A percentile compares a stretch with the other conserved stretches of the same genome.
Conservation (phyloP, 352 stramenopile genomes). For the Bremia lactucae region DNA sequence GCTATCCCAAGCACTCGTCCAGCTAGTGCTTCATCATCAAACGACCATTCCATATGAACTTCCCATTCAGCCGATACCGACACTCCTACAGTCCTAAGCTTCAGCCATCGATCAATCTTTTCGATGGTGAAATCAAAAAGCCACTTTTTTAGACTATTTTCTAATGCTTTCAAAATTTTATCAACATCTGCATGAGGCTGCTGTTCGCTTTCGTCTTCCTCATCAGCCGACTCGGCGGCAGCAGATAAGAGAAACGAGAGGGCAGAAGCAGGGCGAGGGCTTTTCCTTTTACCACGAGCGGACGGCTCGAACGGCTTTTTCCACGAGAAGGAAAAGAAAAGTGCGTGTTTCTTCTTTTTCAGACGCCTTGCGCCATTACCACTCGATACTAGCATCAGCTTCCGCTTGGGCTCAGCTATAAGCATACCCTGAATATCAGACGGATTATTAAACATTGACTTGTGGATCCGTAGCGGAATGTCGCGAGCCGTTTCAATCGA, state of each 20-base stretch:
- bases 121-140: slow-evolving; percentile 46
- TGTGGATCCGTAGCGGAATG: slow-evolving; percentile 75
- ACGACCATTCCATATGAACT: slow-evolving; percentile 76
- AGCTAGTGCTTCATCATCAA: slow-evolving; percentile 75
- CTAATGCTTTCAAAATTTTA: slow-evolving; percentile 37
- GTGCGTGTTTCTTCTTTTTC: slow-evolving; percentile 81
- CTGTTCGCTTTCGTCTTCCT: slow-evolving; percentile 59
- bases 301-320: slow-evolving; percentile 63
- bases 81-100: slow-evolving; percentile 58
- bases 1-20: slow-evolving; percentile 73
- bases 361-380: slow-evolving; percentile 55
- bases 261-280: slow-evolving; percentile 42
- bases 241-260: slow-evolving; percentile 75
- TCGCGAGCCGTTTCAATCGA: slow-evolving; percentile 28
- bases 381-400: slow-evolving; percentile 60
- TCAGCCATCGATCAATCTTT: slow-evolving; percentile 60
- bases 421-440: slow-evolving; percentile 64
- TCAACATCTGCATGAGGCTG: slow-evolving; percentile 56
- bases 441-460: slow-evolving; percentile 77
- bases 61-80: slow-evolving; percentile 66
- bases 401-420: slow-evolving; percentile 72
- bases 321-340: slow-evolving; percentile 73
- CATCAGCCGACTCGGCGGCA: slow-evolving; percentile 53
- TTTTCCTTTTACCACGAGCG: slow-evolving; percentile 67
- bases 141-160: slow-evolving; percentile 46